These are phyloP conservation scores for Eurotiales sp. DNA, from an alignment of 2,329 filamentous ascomycete species.

Conservation along the genomic window DNA sequence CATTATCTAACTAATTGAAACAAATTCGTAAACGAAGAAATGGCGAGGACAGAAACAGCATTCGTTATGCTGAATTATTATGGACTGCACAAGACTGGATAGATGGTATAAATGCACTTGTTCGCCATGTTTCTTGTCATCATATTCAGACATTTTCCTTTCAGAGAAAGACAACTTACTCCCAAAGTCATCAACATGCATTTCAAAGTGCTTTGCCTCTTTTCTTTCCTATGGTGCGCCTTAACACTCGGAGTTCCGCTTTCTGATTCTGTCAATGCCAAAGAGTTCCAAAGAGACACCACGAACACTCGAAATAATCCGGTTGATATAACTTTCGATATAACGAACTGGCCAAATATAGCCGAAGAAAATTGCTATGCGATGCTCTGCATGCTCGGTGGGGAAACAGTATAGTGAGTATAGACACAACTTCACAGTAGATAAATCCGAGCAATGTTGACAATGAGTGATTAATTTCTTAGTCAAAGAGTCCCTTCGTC, in stretches of 20 bases:
- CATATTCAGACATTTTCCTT: not conserved
- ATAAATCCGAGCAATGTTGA: not conserved
- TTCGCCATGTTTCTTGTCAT: not conserved
- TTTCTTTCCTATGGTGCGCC: not conserved
- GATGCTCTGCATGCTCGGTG: conserved; percentile 1
- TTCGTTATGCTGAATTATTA: too few relatives aligned
- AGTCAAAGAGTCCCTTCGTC: not conserved
- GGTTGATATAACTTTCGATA: not conserved
- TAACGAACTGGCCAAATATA: not conserved
- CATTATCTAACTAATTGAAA: too few relatives aligned
- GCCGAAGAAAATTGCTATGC: conserved; percentile 5
- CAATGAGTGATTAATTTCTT: not conserved
- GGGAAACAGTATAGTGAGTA: conserved; percentile 1
- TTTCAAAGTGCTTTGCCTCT: not conserved
- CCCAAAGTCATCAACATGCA: not conserved
- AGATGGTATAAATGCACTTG: not conserved
- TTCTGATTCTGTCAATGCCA: not conserved
- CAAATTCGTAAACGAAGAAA: too few relatives aligned
- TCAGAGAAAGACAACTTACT: not conserved
- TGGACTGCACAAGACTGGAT: not conserved
- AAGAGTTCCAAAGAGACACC: not conserved
- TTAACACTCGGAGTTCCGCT: not conserved
- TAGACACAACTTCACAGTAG: not conserved
- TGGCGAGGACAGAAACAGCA: not conserved
- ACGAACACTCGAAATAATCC: not conserved